Evolutionary conservation across 495 filamentous ascomycete species (phyloP).

Genomic region (Aspergillus taichungensis): DNA sequence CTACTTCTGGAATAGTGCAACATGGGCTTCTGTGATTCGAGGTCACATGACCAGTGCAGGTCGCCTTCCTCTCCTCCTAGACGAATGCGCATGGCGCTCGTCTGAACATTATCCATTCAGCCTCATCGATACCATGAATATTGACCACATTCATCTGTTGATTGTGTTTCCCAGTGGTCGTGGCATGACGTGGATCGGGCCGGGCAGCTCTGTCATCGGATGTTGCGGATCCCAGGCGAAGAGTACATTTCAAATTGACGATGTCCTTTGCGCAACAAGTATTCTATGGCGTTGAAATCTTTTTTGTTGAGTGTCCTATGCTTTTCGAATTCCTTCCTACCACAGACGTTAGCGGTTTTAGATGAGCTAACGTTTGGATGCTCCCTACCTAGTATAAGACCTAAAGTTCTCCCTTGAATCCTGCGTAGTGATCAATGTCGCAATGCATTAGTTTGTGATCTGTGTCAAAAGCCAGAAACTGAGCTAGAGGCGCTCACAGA

Average conservation of each 20-base stretch:
- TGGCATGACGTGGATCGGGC: too few species aligned
- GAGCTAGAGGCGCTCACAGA: conserved; percentile 37
- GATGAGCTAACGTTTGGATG: conserved; percentile 1
- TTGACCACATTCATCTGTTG: too few species aligned
- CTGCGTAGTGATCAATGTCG: conserved; percentile 23
- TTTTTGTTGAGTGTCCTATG: conserved; percentile 66
- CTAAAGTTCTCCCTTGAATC: conserved; percentile 46
- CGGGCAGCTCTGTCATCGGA: conserved; percentile 30
- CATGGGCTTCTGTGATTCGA: background rate
- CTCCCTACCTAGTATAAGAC: conserved; percentile 43
- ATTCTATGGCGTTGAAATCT: conserved; percentile 84
- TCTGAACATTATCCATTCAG: too few species aligned
- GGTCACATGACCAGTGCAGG: background rate
- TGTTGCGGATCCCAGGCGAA: conserved; percentile 74
- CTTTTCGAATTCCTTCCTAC: conserved; percentile 68
- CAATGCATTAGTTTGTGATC: background rate
- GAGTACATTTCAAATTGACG: conserved; percentile 82
- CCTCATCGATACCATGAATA: too few species aligned
- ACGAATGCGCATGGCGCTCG: background rate
- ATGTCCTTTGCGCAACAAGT: conserved; percentile 72
- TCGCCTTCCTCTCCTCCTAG: background rate
- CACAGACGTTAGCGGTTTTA: conserved; percentile 6
- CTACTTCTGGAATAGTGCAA: background rate
- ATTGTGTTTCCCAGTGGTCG: too few species aligned
- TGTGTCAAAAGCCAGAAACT: background rate